Base-by-base conservation (phyloP, 768 basidiomycete genomes). In the Mycena galopus region DNA sequence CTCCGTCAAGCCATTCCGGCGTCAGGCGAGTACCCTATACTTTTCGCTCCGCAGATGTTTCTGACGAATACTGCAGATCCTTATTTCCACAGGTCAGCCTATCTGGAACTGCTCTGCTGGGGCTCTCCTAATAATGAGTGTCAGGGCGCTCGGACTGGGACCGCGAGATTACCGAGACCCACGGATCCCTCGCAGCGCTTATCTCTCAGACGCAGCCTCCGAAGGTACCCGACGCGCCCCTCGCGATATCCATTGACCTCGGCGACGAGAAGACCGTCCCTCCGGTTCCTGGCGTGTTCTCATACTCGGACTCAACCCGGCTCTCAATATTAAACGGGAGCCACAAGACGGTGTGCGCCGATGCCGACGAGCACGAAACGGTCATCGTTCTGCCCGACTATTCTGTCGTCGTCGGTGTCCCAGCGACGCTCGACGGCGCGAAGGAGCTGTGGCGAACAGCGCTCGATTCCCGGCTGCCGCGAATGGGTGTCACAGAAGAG, bases 361-460 rank as follows among this genome's bases (percentile, higher is more conserved):
- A 91, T n/a, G n/a, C n/a, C 67, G 79, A 87, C 39, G 85, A 89
- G 59, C 84, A 86, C 62, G 93, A 97, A 75, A 93, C 94, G 0
- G 94, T 97, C 21, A 86, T 99, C 51, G 89, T 98, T 2, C 90
- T 99, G 76, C 97, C 97, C 8, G 97, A 99, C 82, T 99, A 92
- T 85, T 96, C 91, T 75, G 86, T 96, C 56, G 88, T 97, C 32
- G 87, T 90, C 2, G 92, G 92, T 62, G 91, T 98, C 17, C 88
- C 89, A 27, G 85, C 90, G 37, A 88, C 92, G 0, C 67, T 79
- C 17, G 84, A 87, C 2, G 94, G 94, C 29, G 96, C 96, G 8
- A 84, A 90, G 68, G 86, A 87, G 33, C 83, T 98, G 25, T 96
- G 92, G 89, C 82, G 87, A 35, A 82, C 84, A 30, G 87, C 90